Conservation (phyloP, 2,329 filamentous ascomycete species). For the Fusarium hostae region DNA sequence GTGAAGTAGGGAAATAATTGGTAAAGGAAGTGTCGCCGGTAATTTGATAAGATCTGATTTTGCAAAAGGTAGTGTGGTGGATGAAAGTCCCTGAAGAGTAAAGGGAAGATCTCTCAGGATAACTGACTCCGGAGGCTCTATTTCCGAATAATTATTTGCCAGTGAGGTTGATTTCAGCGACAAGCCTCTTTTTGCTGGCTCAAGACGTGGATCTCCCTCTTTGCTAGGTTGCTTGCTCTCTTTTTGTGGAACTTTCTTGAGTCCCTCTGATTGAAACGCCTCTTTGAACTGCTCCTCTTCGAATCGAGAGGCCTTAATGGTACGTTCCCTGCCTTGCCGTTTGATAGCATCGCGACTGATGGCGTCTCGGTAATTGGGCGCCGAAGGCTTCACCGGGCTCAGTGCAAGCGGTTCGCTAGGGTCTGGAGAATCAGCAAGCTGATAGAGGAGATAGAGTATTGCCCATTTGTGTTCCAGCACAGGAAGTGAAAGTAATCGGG, state of each 20-base stretch:
- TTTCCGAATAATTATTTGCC: constrained; percentile 65
- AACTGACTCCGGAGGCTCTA: constrained; percentile 71
- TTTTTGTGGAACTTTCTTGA: constrained; percentile 58
- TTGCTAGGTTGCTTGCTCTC: constrained; percentile 52
- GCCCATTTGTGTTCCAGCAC: constrained; percentile 97
- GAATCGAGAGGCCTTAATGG: constrained; percentile 50
- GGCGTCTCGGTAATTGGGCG: constrained; percentile 53
- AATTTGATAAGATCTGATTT: constrained; percentile 77
- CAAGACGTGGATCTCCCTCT: constrained; percentile 49
- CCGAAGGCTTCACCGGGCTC: constrained; percentile 55
- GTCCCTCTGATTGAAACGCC: constrained; percentile 65
- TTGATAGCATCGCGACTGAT: constrained; percentile 51
- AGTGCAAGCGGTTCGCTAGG: constrained; percentile 63
- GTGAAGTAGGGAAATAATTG: constrained; percentile 87
- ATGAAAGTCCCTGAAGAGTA: constrained; percentile 91
- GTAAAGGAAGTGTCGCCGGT: constrained; percentile 81
- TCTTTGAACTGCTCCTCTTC: constrained; percentile 64
- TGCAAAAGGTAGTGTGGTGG: constrained; percentile 82
- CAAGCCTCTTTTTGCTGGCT: constrained; percentile 59
- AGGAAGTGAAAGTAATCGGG: constrained; percentile 86
- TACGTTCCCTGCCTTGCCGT: constrained; percentile 52
- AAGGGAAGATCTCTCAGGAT: constrained; percentile 87
- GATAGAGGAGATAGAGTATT: constrained; percentile 90
- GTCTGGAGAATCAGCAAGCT: constrained; percentile 76
- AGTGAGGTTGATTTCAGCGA: constrained; percentile 67